These are phyloP conservation scores for Aspergillus asperescens DNA, from an alignment of 495 filamentous ascomycete species.

Conservation along the genomic window DNA sequence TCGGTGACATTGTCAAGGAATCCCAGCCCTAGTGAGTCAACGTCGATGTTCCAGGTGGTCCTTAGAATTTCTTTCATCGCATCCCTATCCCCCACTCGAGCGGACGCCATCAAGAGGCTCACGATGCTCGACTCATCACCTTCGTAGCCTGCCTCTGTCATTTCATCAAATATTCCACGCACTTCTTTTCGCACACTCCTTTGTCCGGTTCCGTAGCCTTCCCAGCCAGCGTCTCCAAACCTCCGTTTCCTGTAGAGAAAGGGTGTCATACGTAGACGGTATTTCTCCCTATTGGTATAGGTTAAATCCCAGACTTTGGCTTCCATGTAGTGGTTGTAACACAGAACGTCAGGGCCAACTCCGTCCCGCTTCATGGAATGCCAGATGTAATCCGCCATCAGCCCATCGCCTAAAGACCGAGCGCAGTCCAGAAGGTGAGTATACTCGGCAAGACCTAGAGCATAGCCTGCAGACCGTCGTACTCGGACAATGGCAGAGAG, in stretches of 20 bases:
- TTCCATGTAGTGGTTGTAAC: conserved; percentile 56
- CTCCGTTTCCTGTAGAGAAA: conserved; percentile 28
- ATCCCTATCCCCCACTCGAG: conserved; percentile 48
- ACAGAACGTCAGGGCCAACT: conserved; percentile 43
- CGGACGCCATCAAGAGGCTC: conserved; percentile 51
- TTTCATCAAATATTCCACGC: conserved; percentile 42
- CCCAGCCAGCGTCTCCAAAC: conserved; percentile 21
- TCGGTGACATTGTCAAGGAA: conserved; percentile 21
- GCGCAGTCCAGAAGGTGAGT: conserved; percentile 53
- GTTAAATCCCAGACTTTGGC: conserved; percentile 41
- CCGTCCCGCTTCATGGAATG: conserved; percentile 34
- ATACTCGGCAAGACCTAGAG: conserved; percentile 46
- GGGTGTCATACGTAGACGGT: conserved; percentile 39
- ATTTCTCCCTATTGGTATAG: conserved; percentile 31
- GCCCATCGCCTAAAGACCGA: conserved; percentile 40
- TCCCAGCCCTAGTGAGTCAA: conserved; percentile 33
- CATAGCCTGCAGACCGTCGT: conserved; percentile 24
- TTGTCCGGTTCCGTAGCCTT: conserved; percentile 29
- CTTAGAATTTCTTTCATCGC: conserved; percentile 46
- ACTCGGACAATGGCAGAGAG: conserved; percentile 35
- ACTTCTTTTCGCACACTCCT: conserved; percentile 33
- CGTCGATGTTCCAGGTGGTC: conserved; percentile 55
- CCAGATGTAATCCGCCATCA: conserved; percentile 50
- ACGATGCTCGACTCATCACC: conserved; percentile 53
- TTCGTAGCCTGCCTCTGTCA: conserved; percentile 41